phyloP scores from a whole-genome alignment of 2,329 filamentous ascomycete genomes.

The Penicillium sp. region DNA sequence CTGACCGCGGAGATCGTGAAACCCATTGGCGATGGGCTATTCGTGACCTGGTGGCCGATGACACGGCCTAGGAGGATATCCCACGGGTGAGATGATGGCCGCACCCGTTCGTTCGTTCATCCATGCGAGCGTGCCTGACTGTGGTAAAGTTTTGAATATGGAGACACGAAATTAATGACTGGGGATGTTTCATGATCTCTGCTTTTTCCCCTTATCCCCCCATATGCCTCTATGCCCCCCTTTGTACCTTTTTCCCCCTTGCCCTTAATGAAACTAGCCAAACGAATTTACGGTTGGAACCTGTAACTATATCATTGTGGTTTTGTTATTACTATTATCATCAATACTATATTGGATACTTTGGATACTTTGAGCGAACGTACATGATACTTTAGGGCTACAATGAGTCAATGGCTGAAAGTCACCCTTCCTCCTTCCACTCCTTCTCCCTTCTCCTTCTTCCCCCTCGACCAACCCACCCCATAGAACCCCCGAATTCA shows the following conservation, averaged over 20 bases:
- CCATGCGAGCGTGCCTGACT: not conserved
- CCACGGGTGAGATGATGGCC: too few relatives aligned
- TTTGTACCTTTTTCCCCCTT: not conserved
- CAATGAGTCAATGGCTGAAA: not conserved
- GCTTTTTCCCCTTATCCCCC: not conserved
- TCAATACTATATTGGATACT: too few relatives aligned
- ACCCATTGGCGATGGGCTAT: constrained; percentile 78
- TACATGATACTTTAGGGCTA: too few relatives aligned
- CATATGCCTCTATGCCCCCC: not conserved
- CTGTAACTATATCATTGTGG: constrained; percentile 24
- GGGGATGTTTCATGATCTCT: constrained; percentile 3
- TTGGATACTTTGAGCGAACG: too few relatives aligned
- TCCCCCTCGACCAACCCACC: too few relatives aligned
- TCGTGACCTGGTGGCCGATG: constrained; percentile 49
- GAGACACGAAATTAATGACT: constrained; percentile 27
- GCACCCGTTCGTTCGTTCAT: not conserved
- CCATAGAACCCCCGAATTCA: not conserved
- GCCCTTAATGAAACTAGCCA: constrained; percentile 21
- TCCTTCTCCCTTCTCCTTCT: not conserved
- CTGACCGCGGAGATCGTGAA: constrained; percentile 52
- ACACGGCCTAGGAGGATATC: constrained; percentile 3
- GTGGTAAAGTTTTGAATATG: constrained; percentile 8
- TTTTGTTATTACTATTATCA: not conserved
- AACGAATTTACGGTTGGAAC: constrained; percentile 22
- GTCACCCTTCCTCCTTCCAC: not conserved